These are phyloP conservation scores for Exophiala alcalophila DNA, from an alignment of 2,329 filamentous ascomycete species.

Conservation along the genomic window DNA sequence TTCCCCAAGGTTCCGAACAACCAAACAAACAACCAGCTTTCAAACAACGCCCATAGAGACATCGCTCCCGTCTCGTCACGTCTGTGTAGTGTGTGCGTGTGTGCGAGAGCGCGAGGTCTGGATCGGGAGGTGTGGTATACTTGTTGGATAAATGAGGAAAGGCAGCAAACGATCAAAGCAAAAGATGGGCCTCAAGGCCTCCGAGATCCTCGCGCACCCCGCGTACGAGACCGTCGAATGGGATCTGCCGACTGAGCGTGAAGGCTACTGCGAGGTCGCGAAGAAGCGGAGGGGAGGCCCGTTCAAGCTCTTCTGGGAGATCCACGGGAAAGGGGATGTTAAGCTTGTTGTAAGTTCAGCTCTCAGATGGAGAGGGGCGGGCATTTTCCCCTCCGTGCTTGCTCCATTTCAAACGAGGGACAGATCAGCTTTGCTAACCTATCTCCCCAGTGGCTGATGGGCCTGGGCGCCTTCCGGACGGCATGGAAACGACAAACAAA, in stretches of 20 bases:
- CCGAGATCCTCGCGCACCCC: slow-evolving; percentile 35
- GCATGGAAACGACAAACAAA: slow-evolving; percentile 82
- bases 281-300: slow-evolving; percentile 66
- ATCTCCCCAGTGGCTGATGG: slow-evolving; percentile 69
- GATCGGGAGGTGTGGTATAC: too few relatives aligned
- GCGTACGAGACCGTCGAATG: slow-evolving; percentile 35
- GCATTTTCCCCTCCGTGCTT: neutral
- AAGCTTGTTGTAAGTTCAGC: slow-evolving; percentile 66
- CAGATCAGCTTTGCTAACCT: too few relatives aligned
- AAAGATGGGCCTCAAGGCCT: slow-evolving; percentile 34
- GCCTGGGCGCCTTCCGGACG: slow-evolving; percentile 65
- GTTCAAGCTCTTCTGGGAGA: slow-evolving; percentile 72
- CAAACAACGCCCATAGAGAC: too few relatives aligned
- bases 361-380: too few relatives aligned
- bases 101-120: too few relatives aligned
- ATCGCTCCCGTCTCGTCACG: too few relatives aligned
- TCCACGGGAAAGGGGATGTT: slow-evolving; percentile 70
- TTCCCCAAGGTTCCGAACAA: too few relatives aligned
- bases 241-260: slow-evolving; percentile 60
- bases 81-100: too few relatives aligned
- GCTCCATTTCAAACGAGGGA: neutral
- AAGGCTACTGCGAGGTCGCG: slow-evolving; percentile 64
- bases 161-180: too few relatives aligned
- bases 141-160: too few relatives aligned
- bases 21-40: too few relatives aligned